phyloP scores from a whole-genome alignment of 345 rosid species.

The Gossypioides kirkii region DNA sequence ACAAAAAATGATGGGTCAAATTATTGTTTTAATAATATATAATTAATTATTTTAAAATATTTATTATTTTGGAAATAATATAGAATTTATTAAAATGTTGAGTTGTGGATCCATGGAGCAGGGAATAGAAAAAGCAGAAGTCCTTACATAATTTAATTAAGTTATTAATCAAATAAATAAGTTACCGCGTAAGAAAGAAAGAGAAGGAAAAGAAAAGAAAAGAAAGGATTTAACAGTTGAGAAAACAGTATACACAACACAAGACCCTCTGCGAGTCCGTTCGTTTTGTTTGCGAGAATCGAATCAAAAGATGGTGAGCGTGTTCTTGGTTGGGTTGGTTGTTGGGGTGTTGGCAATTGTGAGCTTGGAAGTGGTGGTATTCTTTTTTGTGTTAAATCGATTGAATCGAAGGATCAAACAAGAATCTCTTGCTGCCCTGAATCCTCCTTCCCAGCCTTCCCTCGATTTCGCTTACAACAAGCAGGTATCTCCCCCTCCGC shows the following conservation, averaged over 20 bases:
- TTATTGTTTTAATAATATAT: too few relatives aligned
- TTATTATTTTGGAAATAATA: too few relatives aligned
- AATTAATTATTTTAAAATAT: too few relatives aligned
- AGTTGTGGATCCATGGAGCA: too few relatives aligned
- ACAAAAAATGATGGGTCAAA: too few relatives aligned
- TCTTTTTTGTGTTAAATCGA: conserved; percentile 31
- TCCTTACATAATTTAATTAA: not conserved
- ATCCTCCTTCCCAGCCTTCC: conserved; percentile 28
- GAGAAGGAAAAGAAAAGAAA: not conserved
- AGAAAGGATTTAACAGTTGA: not conserved
- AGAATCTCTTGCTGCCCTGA: conserved; percentile 3
- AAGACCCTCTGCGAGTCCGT: not conserved
- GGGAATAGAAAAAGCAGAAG: not conserved
- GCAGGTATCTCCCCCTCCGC: conserved; percentile 28
- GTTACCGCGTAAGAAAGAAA: not conserved
- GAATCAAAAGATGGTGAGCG: conserved; percentile 10
- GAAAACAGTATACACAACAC: not conserved
- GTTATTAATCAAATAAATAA: not conserved
- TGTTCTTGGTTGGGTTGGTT: conserved; percentile 39
- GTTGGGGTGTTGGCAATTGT: conserved; percentile 37
- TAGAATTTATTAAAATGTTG: too few relatives aligned
- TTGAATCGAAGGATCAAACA: conserved; percentile 32
- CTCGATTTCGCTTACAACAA: conserved; percentile 39
- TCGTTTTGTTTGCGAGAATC: not conserved
- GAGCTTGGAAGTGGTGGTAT: conserved; percentile 26